Evolutionary conservation across 106 monocot genomes (phyloP), one percentile per base, ranked within the genome.

Genomic region (Apostasia ramifera): DNA sequence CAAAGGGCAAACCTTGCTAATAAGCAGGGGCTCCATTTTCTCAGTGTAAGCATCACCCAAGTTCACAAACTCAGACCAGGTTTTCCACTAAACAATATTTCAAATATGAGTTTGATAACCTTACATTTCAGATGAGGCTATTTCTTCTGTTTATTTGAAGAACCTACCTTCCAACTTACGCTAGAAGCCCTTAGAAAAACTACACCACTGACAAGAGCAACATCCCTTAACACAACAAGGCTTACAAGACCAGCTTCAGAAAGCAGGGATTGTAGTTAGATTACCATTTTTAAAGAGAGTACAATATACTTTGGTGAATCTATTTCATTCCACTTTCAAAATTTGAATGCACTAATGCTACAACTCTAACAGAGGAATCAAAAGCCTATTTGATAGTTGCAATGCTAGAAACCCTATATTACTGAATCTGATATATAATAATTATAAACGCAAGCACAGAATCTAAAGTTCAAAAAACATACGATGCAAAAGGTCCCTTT

Each of bases 11-110:
- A 87, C 95, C 89, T 98, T 98, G 85, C 97, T 98, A 53, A 98
- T 92, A 71, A 98, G 80, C 39, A 98, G 84, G 66, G 97, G 97
- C 50, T 98, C 82, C 42, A 98, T 78, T 71, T 83, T 98, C 76
- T 85, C 89, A 11, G 73, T 76, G 61, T 77, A 72, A 66, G 72
- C 77, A 73, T 75, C 71, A 74, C 90, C 83, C 56, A 98, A 83
- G 66, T 83, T 85, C 68, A 81, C 61, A 60, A 98, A 98, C 49
- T 92, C 81, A 10, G 89, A 87, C 89, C 79, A 98, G 73, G 63
- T 87, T 40, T 85, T 87, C 97, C 89, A 93, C 97, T 98, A 63
- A 62, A 61, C 70, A 8, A 78, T 51, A 54, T 72, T 52, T 39
- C 50, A 53, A 41, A 3, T 50, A 41, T 9, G 65, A 2, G 8